Evolutionary conservation across 345 rosid genomes (phyloP).

Genomic region (Eucalyptus coolabah): DNA sequence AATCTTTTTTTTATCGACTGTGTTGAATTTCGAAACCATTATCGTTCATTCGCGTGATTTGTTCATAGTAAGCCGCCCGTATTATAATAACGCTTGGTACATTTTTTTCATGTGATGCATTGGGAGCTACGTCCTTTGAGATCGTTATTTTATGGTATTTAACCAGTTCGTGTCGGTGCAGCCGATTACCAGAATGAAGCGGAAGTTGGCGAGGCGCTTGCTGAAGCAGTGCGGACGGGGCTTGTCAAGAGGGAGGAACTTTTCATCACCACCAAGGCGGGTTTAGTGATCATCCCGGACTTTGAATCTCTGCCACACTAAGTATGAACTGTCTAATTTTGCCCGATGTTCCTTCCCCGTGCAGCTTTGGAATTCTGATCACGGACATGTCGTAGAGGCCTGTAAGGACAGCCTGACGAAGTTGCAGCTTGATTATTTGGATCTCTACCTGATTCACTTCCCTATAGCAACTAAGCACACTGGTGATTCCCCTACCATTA

Average conservation of each 20-base stretch:
- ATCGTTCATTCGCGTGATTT: background rate
- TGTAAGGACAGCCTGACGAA: conserved; percentile 82
- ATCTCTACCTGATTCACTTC: conserved; percentile 81
- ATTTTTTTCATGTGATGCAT: background rate
- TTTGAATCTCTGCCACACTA: background rate
- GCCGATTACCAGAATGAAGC: conserved; percentile 73
- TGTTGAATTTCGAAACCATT: background rate
- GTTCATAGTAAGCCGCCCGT: background rate
- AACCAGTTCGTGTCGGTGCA: conserved; percentile 7
- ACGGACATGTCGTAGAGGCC: conserved; percentile 79
- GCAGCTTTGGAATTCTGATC: conserved; percentile 96
- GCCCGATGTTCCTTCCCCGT: background rate
- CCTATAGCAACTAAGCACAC: conserved; percentile 78
- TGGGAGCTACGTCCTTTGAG: background rate
- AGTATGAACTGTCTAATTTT: background rate
- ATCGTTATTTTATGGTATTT: background rate
- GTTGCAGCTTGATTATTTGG: conserved; percentile 81
- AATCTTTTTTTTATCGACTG: background rate
- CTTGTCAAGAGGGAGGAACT: conserved; percentile 81
- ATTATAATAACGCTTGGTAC: background rate
- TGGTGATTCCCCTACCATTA: conserved; percentile 15
- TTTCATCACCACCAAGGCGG: conserved; percentile 76
- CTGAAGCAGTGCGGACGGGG: conserved; percentile 50
- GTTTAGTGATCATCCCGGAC: background rate
- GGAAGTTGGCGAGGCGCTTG: conserved; percentile 63